Evolutionary conservation across 139 green algal genomes (phyloP), one percentile per base, ranked within the genome.

Genomic region (Coccomyxa sp.): DNA sequence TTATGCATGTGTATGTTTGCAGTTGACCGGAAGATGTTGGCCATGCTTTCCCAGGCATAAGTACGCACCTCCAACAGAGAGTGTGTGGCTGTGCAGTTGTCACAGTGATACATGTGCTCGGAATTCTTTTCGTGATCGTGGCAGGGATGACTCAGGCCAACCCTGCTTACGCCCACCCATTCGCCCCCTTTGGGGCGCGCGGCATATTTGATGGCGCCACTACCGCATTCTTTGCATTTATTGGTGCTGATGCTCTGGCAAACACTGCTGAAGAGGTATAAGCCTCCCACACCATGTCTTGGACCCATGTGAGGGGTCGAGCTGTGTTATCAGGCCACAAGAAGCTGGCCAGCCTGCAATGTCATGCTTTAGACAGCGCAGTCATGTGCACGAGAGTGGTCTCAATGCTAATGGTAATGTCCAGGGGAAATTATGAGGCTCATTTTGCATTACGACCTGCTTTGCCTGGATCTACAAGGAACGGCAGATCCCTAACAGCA

Each of bases 201-300:
- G 91, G 91, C 68, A 77, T 94, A 12, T 81, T 93, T 37, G 74
- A 86, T 1, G 89, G 81, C 7, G 87, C 90, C 8, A 72, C 76
- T 22, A 78, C 93, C 22, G 86, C 95, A 0, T 89, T 88, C 38
- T 89, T 89, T 70, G 37, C 68, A 12, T 89, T 74, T 41, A 75
- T 87, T 9, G 80, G 82, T 37, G 86, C 86, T 79, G 85, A 89
- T 76, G 81, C 83, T 16, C 83, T 95, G 29, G 86, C 90, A 22
- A 95, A 89, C 31, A 82, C 82, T 1, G 90, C 90, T 29, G 90
- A 95, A 64, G 90, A 95, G 75, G 82, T 76, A 68, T 64, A 31
- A 31, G 50, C 14, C 50, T 22, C 50, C 50, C 50, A 31, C 50
- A 3, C 2, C 27, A 64, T 64, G 50, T 18, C 50, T 64, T 64